Percentiles rank a stretch among this genome's conserved stretches.
Conservation (phyloP, 345 rosid genomes). For the Acer yangbiense region DNA sequence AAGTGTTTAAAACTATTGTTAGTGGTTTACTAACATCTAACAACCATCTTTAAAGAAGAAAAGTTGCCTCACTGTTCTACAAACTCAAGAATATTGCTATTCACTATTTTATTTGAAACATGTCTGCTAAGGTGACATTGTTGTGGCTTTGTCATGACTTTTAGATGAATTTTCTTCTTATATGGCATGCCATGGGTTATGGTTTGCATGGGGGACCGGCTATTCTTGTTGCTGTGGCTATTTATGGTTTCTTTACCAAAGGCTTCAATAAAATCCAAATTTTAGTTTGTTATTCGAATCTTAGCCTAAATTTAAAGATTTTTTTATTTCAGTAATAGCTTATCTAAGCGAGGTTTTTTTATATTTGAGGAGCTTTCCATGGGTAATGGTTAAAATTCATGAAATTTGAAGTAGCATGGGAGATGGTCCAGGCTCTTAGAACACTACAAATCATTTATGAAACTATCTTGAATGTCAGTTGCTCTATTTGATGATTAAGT, state of each 20-base stretch:
- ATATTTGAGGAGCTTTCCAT: neutral
- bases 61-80: too few species aligned
- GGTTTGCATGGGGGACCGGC: neutral
- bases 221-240: neutral
- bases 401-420: neutral
- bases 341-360: neutral
- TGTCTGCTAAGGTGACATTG: neutral
- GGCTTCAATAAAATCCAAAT: neutral
- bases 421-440: neutral
- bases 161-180: neutral
- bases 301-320: neutral
- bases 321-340: neutral
- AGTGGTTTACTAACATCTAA: neutral
- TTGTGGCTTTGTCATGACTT: neutral
- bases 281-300: neutral
- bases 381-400: conserved; percentile 10
- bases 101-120: neutral
- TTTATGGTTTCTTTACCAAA: neutral
- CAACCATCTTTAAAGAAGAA: neutral
- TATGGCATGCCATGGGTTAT: neutral
- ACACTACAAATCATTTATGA: neutral
- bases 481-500: neutral
- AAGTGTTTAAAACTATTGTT: too few species aligned
- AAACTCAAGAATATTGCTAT: neutral
- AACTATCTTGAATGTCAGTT: conserved; percentile 2